phyloP scores from a whole-genome alignment of 148 eudicot species.

The Pouteria glomerata region DNA sequence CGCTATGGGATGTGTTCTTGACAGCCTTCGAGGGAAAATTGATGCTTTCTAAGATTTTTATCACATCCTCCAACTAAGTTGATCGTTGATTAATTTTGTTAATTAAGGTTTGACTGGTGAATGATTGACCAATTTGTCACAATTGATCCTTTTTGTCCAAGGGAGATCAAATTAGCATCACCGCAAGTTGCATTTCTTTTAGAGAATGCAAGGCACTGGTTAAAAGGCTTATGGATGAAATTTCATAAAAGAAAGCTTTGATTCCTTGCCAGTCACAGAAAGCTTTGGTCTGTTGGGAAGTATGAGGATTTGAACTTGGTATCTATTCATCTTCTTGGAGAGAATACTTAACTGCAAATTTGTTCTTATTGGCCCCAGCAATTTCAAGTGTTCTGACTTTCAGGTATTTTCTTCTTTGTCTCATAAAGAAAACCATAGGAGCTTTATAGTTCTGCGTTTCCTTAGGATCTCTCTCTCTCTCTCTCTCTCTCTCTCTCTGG shows the following conservation, averaged over 20 bases:
- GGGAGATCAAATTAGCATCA: no score
- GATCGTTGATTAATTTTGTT: no score
- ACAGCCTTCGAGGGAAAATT: background rate
- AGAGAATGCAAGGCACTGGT: slow-evolving; percentile 19
- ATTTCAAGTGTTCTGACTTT: slow-evolving; percentile 22
- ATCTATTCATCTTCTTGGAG: slow-evolving; percentile 15
- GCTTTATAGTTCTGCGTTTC: background rate
- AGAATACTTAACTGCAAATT: slow-evolving; percentile 18
- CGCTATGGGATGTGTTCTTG: background rate
- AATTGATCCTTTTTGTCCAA: no score
- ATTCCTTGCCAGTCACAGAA: slow-evolving; percentile 24
- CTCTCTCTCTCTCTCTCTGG: background rate
- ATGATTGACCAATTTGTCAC: background rate
- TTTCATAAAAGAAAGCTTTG: slow-evolving; percentile 11
- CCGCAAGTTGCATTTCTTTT: no score
- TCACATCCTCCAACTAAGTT: background rate
- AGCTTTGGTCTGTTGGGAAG: slow-evolving; percentile 26
- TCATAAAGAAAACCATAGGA: background rate
- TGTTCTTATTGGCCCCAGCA: slow-evolving; percentile 18
- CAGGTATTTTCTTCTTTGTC: slow-evolving; percentile 27
- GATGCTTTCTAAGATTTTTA: slow-evolving; percentile 1
- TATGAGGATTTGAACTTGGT: slow-evolving; percentile 26
- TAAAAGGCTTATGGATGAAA: slow-evolving; percentile 26
- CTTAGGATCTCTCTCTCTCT: background rate
- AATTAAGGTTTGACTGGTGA: slow-evolving; percentile 15